Percentiles rank a stretch among this genome's conserved stretches.
Conservation (phyloP, 805 yeast species). For the Kuraishia hungarica region DNA sequence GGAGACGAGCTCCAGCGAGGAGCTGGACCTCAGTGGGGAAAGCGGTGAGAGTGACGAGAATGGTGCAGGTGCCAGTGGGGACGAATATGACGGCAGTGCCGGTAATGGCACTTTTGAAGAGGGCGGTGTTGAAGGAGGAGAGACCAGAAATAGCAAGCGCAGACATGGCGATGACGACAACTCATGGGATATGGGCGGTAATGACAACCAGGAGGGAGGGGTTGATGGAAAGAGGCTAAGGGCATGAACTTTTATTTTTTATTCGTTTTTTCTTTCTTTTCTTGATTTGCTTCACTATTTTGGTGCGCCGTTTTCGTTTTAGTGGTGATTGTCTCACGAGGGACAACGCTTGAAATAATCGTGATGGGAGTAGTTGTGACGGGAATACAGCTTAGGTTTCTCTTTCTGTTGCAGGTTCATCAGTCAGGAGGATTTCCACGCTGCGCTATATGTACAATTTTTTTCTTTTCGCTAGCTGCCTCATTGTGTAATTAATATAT, state of each 20-base stretch:
- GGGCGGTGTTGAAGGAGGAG: neutral
- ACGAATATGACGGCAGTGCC: neutral
- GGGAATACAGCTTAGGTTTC: neutral
- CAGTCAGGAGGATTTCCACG: neutral
- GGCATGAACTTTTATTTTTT: neutral
- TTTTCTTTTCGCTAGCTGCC: neutral
- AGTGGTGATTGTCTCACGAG: neutral
- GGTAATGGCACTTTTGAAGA: too few relatives aligned
- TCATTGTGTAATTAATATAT: neutral
- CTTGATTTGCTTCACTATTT: too few relatives aligned
- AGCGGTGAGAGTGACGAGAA: constrained; percentile 27
- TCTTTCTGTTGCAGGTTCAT: neutral
- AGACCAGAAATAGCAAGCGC: neutral
- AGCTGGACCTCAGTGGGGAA: constrained; percentile 46
- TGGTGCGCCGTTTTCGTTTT: neutral
- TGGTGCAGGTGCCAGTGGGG: neutral
- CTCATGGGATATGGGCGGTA: neutral
- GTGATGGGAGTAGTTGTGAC: neutral
- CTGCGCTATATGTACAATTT: neutral
- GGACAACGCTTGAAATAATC: neutral
- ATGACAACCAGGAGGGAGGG: neutral
- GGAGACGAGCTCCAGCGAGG: constrained; percentile 30
- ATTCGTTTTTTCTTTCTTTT: neutral
- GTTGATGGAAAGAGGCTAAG: neutral
- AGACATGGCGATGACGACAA: neutral